These are phyloP conservation scores for Capsicum pubescens DNA, from an alignment of 257 asterid genomes.

Conservation along the genomic window DNA sequence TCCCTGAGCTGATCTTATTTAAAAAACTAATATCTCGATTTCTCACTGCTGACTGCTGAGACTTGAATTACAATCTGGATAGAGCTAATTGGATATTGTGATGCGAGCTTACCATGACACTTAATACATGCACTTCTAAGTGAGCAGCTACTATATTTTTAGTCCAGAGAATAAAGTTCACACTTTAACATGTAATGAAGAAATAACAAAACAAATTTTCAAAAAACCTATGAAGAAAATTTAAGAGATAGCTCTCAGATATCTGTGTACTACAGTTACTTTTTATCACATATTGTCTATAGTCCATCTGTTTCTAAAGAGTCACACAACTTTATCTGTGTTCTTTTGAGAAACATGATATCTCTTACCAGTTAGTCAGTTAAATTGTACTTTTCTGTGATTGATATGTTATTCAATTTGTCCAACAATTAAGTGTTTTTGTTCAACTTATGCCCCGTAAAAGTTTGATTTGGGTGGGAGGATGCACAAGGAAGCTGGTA, in stretches of 20 bases:
- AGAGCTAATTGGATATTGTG: not conserved
- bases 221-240: not conserved
- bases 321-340: slow-evolving; percentile 18
- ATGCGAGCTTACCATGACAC: not conserved
- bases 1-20: slow-evolving; percentile 24
- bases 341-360: slow-evolving; percentile 18
- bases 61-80: not conserved
- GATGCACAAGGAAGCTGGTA: not conserved
- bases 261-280: not conserved
- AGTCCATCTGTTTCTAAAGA: slow-evolving; percentile 18
- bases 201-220: too few relatives aligned
- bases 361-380: slow-evolving; percentile 15
- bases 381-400: not conserved
- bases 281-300: not conserved
- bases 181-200: not conserved
- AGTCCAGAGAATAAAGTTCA: not conserved
- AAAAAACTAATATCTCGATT: not conserved
- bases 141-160: not conserved
- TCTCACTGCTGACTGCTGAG: not conserved
- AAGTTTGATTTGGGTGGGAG: not conserved
- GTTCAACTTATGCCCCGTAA: not conserved
- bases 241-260: not conserved
- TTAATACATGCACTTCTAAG: not conserved
- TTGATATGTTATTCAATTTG: slow-evolving; percentile 11
- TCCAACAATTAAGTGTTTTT: not conserved